phyloP scores from a whole-genome alignment of 306 rosid genomes.

The Dryas alaskensis region DNA sequence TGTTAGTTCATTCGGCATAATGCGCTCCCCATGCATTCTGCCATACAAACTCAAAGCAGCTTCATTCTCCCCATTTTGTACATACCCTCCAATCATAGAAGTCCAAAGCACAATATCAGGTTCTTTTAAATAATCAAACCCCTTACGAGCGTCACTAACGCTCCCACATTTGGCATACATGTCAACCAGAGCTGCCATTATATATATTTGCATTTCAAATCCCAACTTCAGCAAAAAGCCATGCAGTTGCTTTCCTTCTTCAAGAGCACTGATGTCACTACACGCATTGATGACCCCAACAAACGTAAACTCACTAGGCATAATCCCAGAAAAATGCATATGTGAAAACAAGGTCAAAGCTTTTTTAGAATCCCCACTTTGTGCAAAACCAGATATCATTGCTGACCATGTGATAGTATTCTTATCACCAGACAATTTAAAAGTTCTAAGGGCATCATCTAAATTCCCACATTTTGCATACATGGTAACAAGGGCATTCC shows the following conservation, averaged over 20 bases:
- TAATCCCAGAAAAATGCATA: slow-evolving; percentile 58
- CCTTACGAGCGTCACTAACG: slow-evolving; percentile 56
- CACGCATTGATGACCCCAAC: slow-evolving; percentile 81
- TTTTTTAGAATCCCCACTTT: slow-evolving; percentile 61
- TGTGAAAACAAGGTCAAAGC: slow-evolving; percentile 54
- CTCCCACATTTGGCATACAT: slow-evolving; percentile 81
- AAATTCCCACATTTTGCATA: slow-evolving; percentile 74
- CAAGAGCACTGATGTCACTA: slow-evolving; percentile 53
- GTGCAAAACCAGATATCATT: slow-evolving; percentile 75
- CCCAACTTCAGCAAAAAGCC: slow-evolving; percentile 70
- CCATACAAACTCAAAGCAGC: slow-evolving; percentile 60
- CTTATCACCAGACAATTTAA: slow-evolving; percentile 49
- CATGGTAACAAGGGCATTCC: slow-evolving; percentile 78
- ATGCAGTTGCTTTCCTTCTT: slow-evolving; percentile 75
- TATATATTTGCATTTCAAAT: slow-evolving; percentile 55
- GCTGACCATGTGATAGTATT: slow-evolving; percentile 91
- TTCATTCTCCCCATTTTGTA: slow-evolving; percentile 70
- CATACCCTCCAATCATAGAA: slow-evolving; percentile 82
- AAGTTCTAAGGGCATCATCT: slow-evolving; percentile 66
- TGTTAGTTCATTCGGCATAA: slow-evolving; percentile 68
- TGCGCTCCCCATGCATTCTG: slow-evolving; percentile 65
- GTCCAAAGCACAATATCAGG: slow-evolving; percentile 88
- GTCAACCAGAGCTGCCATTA: slow-evolving; percentile 82
- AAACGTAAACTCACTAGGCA: slow-evolving; percentile 66
- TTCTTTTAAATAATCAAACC: slow-evolving; percentile 58